Percentiles rank a stretch among this genome's conserved stretches.
These are phyloP conservation scores for Pichia rugopelliculosa DNA, from an alignment of 805 yeast genomes.

Conservation along the genomic window DNA sequence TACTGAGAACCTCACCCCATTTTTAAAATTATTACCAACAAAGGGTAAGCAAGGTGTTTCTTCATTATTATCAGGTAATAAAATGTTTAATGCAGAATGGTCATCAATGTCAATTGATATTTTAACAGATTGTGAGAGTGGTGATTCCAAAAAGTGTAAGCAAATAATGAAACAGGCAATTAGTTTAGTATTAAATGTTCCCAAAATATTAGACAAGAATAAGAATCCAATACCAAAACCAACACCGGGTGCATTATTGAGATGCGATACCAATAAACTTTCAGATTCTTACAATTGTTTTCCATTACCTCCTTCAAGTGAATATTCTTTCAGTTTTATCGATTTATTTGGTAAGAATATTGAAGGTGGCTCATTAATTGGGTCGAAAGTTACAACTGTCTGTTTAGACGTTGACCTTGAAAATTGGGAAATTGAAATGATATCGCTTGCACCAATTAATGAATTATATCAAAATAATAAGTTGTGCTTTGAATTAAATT, in stretches of 20 bases:
- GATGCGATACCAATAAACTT: constrained; percentile 64
- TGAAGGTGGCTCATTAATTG: constrained; percentile 56
- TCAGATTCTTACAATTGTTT: constrained; percentile 64
- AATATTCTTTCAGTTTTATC: constrained; percentile 44
- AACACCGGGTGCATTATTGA: constrained; percentile 54
- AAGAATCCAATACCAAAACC: constrained; percentile 78
- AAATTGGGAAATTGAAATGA: constrained; percentile 36
- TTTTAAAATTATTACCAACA: constrained; percentile 81
- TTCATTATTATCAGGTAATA: constrained; percentile 81
- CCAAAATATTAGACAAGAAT: constrained; percentile 55
- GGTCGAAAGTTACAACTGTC: constrained; percentile 35
- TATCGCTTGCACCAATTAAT: constrained; percentile 4
- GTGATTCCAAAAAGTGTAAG: constrained; percentile 31
- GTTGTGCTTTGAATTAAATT: constrained; percentile 20
- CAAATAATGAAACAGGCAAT: constrained; percentile 58
- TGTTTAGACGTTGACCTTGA: constrained; percentile 35
- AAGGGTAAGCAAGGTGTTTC: constrained; percentile 87
- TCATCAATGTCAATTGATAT: constrained; percentile 88
- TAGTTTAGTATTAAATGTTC: constrained; percentile 65
- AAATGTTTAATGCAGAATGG: constrained; percentile 87
- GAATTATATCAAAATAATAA: constrained; percentile 5
- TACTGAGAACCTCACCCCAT: constrained; percentile 94
- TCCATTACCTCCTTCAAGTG: constrained; percentile 52
- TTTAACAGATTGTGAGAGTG: constrained; percentile 41
- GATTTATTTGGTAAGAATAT: constrained; percentile 66